Evolutionary conservation across 345 rosid genomes (phyloP).

Genomic region (Syzygium jambos): DNA sequence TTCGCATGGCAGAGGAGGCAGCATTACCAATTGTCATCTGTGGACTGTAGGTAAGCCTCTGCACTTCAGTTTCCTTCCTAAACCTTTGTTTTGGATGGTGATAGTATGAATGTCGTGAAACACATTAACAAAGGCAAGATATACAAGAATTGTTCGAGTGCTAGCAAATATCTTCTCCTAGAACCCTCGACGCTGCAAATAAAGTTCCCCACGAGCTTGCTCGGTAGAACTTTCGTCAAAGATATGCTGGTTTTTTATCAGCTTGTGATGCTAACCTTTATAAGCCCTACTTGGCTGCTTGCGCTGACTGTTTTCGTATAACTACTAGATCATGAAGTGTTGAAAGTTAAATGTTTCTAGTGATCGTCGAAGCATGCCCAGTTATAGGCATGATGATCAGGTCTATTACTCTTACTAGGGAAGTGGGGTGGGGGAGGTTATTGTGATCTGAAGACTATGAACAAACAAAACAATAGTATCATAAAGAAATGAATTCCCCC

Average conservation of each 20-base stretch:
- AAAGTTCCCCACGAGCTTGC: no score
- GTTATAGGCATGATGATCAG: not conserved
- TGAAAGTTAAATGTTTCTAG: not conserved
- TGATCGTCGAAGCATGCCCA: not conserved
- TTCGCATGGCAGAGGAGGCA: no score
- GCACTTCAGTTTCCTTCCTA: no score
- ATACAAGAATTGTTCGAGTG: no score
- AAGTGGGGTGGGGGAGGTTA: not conserved
- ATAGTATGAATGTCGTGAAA: no score
- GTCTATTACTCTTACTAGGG: not conserved
- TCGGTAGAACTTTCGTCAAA: no score
- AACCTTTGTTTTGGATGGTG: no score
- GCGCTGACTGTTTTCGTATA: not conserved
- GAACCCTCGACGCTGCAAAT: no score
- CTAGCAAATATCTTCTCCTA: no score
- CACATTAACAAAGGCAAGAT: not conserved
- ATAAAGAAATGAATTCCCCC: not conserved
- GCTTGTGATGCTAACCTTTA: not conserved
- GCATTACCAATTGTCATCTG: no score
- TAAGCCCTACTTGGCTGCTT: not conserved
- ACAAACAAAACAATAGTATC: not conserved
- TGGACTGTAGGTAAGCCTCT: no score
- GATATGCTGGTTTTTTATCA: no score
- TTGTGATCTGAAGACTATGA: not conserved
- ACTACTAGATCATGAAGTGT: not conserved